Conservation (phyloP, 2,329 filamentous ascomycete genomes). For the Ceratocystis ficicola region DNA sequence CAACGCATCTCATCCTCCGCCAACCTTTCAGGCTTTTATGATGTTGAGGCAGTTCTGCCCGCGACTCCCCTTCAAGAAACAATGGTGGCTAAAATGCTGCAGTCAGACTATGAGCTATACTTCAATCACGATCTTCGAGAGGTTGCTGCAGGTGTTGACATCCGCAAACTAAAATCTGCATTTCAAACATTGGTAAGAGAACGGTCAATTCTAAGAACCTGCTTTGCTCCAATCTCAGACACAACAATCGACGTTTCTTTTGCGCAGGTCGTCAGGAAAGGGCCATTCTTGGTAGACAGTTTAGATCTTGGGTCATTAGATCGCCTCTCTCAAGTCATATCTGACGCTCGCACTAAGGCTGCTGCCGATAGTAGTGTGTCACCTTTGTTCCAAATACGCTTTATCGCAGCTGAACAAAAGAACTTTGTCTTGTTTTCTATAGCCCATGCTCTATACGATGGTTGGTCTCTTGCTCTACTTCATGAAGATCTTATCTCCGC, state of each 20-base stretch:
- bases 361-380: conserved; percentile 29
- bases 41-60: conserved; percentile 52
- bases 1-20: background rate
- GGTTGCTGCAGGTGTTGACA: conserved; percentile 43
- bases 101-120: conserved; percentile 62
- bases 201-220: conserved; percentile 63
- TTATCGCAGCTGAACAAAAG: conserved; percentile 29
- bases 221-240: conserved; percentile 55
- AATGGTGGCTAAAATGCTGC: conserved; percentile 71
- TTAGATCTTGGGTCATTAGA: background rate
- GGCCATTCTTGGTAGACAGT: background rate
- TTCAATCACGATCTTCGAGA: conserved; percentile 74
- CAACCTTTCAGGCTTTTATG: background rate
- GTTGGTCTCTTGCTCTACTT: conserved; percentile 65
- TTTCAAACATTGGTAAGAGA: conserved; percentile 47
- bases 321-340: conserved; percentile 27
- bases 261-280: conserved; percentile 37
- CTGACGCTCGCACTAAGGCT: conserved; percentile 32
- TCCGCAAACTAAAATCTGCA: conserved; percentile 44
- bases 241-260: conserved; percentile 41
- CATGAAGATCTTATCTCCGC: conserved; percentile 57
- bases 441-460: conserved; percentile 80
- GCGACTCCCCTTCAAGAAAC: conserved; percentile 76
- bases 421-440: conserved; percentile 54
- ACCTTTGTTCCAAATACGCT: conserved; percentile 39